phyloP scores from a whole-genome alignment of 1,139 yeast genomes.

The Debaryomyces sp. region DNA sequence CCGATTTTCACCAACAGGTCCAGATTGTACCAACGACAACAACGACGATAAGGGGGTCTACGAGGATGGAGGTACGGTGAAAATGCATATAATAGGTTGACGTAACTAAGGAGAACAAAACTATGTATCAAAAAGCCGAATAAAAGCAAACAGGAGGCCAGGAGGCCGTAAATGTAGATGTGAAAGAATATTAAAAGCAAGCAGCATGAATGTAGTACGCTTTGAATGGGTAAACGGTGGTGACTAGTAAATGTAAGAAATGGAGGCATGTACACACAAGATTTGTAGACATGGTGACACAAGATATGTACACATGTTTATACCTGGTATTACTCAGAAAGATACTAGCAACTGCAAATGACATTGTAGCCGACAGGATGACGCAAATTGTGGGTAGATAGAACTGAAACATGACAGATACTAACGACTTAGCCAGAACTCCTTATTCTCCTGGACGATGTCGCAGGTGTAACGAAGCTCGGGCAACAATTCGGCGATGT shows the following conservation, averaged over 20 bases:
- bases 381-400: neutral
- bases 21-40: neutral
- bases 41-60: neutral
- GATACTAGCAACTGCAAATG: no score
- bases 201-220: neutral
- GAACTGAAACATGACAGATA: neutral
- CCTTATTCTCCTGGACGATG: conserved; percentile 47
- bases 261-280: no score
- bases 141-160: neutral
- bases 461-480: conserved; percentile 56
- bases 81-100: neutral
- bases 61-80: neutral
- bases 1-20: neutral
- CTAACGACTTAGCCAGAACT: conserved; percentile 37
- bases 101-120: neutral
- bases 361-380: no score
- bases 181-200: neutral
- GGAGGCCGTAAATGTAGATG: neutral
- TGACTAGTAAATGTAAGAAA: neutral
- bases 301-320: no score
- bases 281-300: no score
- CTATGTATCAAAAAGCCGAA: neutral
- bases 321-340: no score
- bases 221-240: neutral
- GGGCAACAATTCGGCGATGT: conserved; percentile 60